These are phyloP conservation scores for Trypanosoma grayi DNA, from an alignment of 208 protist species.

Conservation along the genomic window DNA sequence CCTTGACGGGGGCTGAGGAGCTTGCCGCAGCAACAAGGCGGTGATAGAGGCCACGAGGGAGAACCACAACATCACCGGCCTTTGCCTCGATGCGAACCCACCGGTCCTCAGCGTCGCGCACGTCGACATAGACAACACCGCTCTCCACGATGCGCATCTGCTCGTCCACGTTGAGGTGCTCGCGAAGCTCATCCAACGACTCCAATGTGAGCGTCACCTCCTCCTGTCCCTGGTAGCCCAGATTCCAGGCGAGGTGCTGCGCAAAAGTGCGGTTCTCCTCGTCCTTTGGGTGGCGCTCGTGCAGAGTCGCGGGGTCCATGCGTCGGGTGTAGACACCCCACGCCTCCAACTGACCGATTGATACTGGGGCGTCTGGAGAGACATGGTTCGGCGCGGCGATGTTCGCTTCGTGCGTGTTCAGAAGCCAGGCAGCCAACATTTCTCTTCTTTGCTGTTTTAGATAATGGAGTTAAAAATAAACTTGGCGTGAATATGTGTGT, in stretches of 20 bases:
- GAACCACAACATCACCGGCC: constrained; percentile 8
- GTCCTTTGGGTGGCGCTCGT: constrained; percentile 17
- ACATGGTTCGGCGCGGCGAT: constrained; percentile 10
- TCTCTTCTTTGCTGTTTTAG: not conserved
- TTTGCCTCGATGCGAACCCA: constrained; percentile 24
- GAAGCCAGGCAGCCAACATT: constrained; percentile 18
- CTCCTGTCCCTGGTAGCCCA: constrained; percentile 17
- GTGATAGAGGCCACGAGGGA: constrained; percentile 24
- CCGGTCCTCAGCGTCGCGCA: constrained; percentile 20
- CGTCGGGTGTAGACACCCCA: constrained; percentile 15
- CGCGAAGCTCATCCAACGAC: constrained; percentile 2
- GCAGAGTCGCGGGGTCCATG: constrained; percentile 12
- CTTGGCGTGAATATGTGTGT: too few species aligned
- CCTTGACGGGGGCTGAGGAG: not conserved
- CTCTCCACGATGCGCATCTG: constrained; percentile 26
- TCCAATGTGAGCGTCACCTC: constrained; percentile 4
- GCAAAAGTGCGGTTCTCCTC: constrained; percentile 15
- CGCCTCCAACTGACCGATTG: constrained; percentile 9
- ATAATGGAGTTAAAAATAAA: too few species aligned
- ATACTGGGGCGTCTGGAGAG: constrained; percentile 10
- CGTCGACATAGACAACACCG: constrained; percentile 20
- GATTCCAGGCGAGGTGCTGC: constrained; percentile 21
- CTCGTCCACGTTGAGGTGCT: constrained; percentile 30
- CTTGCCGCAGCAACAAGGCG: constrained; percentile 10
- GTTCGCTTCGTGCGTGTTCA: constrained; percentile 13